A percentile compares a stretch with the other conserved stretches of the same genome.
Evolutionary conservation across 306 rosid species (phyloP).

Genomic region (Vigna radiata): DNA sequence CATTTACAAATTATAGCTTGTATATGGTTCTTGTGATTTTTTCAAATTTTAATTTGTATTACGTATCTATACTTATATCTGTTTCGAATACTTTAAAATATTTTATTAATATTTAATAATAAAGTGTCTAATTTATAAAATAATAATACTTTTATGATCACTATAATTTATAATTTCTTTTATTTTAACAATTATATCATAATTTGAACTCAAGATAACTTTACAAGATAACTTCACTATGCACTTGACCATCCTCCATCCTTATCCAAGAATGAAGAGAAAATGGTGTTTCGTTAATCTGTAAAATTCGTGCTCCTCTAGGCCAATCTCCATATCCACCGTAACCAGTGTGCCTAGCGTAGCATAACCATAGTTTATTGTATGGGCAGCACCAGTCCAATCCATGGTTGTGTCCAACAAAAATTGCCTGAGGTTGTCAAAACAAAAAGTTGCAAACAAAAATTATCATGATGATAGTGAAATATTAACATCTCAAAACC

Average conservation of each 20-base stretch:
- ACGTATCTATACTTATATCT: too few relatives aligned
- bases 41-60: too few relatives aligned
- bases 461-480: not conserved
- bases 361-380: slow-evolving; percentile 72
- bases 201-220: slow-evolving; percentile 47
- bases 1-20: too few relatives aligned
- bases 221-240: slow-evolving; percentile 44
- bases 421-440: slow-evolving; percentile 67
- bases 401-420: slow-evolving; percentile 93
- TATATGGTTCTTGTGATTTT: not conserved
- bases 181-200: too few relatives aligned
- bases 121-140: too few relatives aligned
- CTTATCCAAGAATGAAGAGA: slow-evolving; percentile 76
- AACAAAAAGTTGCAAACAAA: slow-evolving; percentile 23
- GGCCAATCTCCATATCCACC: slow-evolving; percentile 84
- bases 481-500: slow-evolving; percentile 5
- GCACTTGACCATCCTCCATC: slow-evolving; percentile 76
- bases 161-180: too few relatives aligned
- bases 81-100: too few relatives aligned
- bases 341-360: slow-evolving; percentile 82
- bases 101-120: too few relatives aligned
- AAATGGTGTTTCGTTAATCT: slow-evolving; percentile 66
- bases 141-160: too few relatives aligned
- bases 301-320: slow-evolving; percentile 70
- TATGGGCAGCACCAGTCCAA: slow-evolving; percentile 90